Evolutionary conservation across 495 filamentous ascomycete genomes (phyloP).

Genomic region (Penicillium daleae): DNA sequence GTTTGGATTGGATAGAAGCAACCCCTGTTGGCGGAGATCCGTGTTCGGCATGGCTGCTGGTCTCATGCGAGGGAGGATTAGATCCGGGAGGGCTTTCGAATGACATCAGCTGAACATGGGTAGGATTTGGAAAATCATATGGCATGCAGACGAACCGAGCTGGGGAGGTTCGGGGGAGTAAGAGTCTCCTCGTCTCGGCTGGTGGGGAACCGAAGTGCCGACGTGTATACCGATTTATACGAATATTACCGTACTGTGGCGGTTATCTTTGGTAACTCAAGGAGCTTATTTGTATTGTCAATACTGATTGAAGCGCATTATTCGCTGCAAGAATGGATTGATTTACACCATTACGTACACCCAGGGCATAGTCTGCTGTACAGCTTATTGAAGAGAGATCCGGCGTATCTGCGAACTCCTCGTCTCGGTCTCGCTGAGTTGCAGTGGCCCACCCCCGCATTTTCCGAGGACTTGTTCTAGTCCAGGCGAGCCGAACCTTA

Average conservation of each 20-base stretch:
- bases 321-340: too few relatives aligned
- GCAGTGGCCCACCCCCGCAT: not conserved
- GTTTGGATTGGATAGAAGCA: not conserved
- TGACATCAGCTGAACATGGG: not conserved
- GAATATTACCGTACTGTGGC: not conserved
- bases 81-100: not conserved
- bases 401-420: not conserved
- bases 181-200: not conserved
- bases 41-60: not conserved
- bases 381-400: not conserved
- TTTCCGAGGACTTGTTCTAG: not conserved
- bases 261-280: not conserved
- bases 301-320: not conserved
- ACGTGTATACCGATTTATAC: not conserved
- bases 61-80: not conserved
- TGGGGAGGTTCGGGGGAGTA: not conserved
- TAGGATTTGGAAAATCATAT: not conserved
- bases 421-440: not conserved
- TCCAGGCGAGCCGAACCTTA: not conserved
- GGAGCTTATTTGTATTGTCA: not conserved
- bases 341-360: too few relatives aligned
- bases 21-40: not conserved
- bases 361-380: not conserved
- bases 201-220: not conserved
- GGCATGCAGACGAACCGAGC: not conserved